Conservation (phyloP, 1,139 yeast species). For the Nakaseomyces uthaithaninus region DNA sequence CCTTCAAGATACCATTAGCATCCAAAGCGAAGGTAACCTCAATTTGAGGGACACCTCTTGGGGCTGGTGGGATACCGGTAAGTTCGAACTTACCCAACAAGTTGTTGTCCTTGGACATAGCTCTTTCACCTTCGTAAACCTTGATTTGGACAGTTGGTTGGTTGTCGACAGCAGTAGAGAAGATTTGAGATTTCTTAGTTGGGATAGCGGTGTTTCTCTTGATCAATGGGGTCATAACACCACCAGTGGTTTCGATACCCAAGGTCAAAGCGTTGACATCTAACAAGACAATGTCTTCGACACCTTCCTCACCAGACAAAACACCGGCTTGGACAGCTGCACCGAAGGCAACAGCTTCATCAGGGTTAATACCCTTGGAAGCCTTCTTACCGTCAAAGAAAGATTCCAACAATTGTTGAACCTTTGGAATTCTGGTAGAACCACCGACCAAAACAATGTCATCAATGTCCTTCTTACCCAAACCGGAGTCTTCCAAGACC, state of each 20-base stretch:
- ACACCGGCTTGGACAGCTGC: conserved; percentile 98
- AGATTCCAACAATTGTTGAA: conserved; percentile 78
- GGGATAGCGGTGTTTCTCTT: conserved; percentile 95
- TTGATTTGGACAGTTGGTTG: conserved; percentile 92
- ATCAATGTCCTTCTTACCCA: conserved; percentile 73
- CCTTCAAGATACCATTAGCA: conserved; percentile 92
- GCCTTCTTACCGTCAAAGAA: conserved; percentile 91
- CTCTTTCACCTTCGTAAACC: conserved; percentile 95
- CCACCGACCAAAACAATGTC: conserved; percentile 96
- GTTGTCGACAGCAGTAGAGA: conserved; percentile 93
- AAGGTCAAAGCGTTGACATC: conserved; percentile 89
- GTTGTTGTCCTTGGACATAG: conserved; percentile 91
- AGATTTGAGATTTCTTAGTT: conserved; percentile 89
- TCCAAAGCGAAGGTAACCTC: conserved; percentile 93
- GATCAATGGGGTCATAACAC: conserved; percentile 93
- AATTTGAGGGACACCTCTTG: conserved; percentile 95
- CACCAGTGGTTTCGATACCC: conserved; percentile 97
- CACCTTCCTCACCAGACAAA: conserved; percentile 65
- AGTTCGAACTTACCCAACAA: conserved; percentile 89
- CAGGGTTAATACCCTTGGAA: conserved; percentile 93
- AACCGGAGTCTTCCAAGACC: conserved; percentile 82
- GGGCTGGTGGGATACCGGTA: conserved; percentile 91
- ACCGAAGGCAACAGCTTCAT: conserved; percentile 96
- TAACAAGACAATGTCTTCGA: conserved; percentile 76
- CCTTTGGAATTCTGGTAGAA: conserved; percentile 97